Percentiles rank a stretch among this genome's conserved stretches.
Conservation (phyloP, 1,139 yeast species). For the Blastobotrys indianensis region DNA sequence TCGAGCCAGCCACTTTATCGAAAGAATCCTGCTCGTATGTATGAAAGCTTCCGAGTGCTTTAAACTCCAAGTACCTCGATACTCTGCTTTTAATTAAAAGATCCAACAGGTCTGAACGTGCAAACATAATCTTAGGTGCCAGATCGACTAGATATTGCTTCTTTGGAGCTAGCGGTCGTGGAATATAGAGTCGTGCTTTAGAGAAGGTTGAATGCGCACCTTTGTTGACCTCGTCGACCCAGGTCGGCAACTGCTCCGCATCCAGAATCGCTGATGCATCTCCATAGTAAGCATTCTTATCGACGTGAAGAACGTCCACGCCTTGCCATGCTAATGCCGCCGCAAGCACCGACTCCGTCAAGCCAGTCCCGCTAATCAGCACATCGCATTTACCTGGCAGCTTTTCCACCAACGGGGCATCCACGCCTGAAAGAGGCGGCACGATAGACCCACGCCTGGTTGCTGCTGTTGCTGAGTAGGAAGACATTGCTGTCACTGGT, state of each 20-base stretch:
- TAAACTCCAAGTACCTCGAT: slow-evolving; percentile 86
- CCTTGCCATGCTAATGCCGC: slow-evolving; percentile 98
- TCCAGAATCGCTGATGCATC: slow-evolving; percentile 82
- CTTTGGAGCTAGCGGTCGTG: slow-evolving; percentile 51
- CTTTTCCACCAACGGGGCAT: slow-evolving; percentile 46
- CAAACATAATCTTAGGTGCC: slow-evolving; percentile 83
- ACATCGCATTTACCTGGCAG: slow-evolving; percentile 58
- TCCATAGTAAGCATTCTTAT: slow-evolving; percentile 77
- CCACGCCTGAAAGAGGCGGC: slow-evolving; percentile 76
- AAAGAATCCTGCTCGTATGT: slow-evolving; percentile 87
- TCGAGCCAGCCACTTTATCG: slow-evolving; percentile 73
- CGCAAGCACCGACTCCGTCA: slow-evolving; percentile 81
- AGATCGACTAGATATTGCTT: slow-evolving; percentile 82
- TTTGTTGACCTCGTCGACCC: slow-evolving; percentile 61
- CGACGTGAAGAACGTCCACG: slow-evolving; percentile 81
- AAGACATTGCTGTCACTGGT: slow-evolving; percentile 28
- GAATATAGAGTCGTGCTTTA: slow-evolving; percentile 52
- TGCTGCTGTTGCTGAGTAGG: slow-evolving; percentile 37
- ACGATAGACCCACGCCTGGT: slow-evolving; percentile 64
- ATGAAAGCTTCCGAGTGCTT: slow-evolving; percentile 81
- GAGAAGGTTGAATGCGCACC: slow-evolving; percentile 19
- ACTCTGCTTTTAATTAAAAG: slow-evolving; percentile 78
- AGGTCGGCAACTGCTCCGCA: slow-evolving; percentile 71
- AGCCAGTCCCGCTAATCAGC: slow-evolving; percentile 85
- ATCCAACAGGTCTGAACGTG: slow-evolving; percentile 76